Percentiles rank a stretch among this genome's conserved stretches.
phyloP scores from a whole-genome alignment of 805 yeast genomes.

The Isabelozyma gotoi region DNA sequence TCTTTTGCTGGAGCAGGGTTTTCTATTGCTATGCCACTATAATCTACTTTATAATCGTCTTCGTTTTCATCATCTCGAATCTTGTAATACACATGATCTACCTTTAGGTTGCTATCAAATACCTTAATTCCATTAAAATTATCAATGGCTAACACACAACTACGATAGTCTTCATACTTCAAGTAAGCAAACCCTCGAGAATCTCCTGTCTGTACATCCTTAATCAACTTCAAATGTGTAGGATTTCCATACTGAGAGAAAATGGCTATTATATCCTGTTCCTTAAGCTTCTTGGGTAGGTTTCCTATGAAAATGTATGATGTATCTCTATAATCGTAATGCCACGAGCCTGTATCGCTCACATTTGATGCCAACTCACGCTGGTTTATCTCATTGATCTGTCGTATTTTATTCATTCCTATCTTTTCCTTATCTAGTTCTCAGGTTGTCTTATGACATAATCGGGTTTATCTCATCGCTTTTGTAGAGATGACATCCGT shows the following conservation, averaged over 20 bases:
- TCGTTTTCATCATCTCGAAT: slow-evolving; percentile 53
- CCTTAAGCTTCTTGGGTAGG: slow-evolving; percentile 61
- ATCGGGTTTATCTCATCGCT: not conserved
- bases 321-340: slow-evolving; percentile 73
- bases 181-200: slow-evolving; percentile 78
- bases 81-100: slow-evolving; percentile 70
- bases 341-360: slow-evolving; percentile 79
- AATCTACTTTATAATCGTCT: slow-evolving; percentile 37
- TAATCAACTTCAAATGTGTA: slow-evolving; percentile 64
- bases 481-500: not conserved
- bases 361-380: slow-evolving; percentile 64
- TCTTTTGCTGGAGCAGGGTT: not conserved
- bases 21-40: slow-evolving; percentile 8
- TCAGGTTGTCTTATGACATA: not conserved
- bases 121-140: slow-evolving; percentile 73
- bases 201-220: slow-evolving; percentile 64
- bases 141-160: slow-evolving; percentile 84
- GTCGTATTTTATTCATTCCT: slow-evolving; percentile 39
- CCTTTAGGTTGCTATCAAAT: slow-evolving; percentile 49
- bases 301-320: slow-evolving; percentile 79
- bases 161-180: slow-evolving; percentile 78
- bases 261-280: slow-evolving; percentile 71
- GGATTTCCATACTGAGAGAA: slow-evolving; percentile 93
- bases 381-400: slow-evolving; percentile 58
- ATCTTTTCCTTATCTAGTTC: not conserved